These are phyloP conservation scores for Solanum lignicaule DNA, from an alignment of 257 asterid species.

Conservation along the genomic window DNA sequence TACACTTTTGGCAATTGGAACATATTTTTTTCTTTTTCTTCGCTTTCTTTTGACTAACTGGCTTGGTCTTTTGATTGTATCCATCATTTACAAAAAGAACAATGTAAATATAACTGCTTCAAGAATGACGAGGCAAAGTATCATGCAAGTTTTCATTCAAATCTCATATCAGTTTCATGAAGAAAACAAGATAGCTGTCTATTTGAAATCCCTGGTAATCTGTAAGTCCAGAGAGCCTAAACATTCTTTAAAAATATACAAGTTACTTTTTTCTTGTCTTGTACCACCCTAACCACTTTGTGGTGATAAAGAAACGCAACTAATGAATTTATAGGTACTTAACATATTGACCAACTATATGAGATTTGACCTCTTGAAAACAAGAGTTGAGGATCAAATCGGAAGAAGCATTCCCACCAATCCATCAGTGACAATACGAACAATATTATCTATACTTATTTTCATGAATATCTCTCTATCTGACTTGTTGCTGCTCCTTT, in stretches of 20 bases:
- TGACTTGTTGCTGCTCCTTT: background rate
- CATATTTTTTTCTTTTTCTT: background rate
- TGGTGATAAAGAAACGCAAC: background rate
- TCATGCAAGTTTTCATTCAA: background rate
- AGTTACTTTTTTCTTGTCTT: background rate
- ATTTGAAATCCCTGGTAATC: background rate
- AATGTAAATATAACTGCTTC: background rate
- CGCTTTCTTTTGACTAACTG: background rate
- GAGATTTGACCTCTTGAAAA: background rate
- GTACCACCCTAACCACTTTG: background rate
- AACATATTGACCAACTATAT: background rate
- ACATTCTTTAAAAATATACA: background rate
- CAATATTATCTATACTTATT: background rate
- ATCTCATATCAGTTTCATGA: background rate
- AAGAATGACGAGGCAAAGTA: background rate
- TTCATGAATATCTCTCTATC: background rate
- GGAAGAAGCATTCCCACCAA: background rate
- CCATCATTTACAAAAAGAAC: background rate
- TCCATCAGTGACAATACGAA: background rate
- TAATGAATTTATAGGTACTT: background rate
- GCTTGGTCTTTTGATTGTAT: background rate
- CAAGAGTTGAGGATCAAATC: background rate
- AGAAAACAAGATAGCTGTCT: background rate
- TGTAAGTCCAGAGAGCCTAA: background rate
- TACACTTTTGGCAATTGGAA: background rate